A percentile compares a stretch with the other conserved stretches of the same genome.
These are phyloP conservation scores for Chlorella sp. DNA, from an alignment of 139 green algal species.

Conservation along the genomic window DNA sequence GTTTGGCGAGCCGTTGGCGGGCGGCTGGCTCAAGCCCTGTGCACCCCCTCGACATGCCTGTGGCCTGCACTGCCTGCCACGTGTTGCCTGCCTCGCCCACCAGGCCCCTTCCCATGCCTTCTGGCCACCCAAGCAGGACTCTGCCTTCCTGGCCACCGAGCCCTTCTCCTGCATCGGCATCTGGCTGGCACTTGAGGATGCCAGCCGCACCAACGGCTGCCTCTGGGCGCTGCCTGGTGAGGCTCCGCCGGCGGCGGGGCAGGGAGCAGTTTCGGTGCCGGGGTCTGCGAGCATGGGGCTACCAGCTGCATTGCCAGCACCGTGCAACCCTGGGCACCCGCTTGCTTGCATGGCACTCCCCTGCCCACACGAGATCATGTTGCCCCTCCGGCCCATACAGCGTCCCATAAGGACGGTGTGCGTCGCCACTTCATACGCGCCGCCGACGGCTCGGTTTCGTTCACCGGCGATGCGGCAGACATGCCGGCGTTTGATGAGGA, in stretches of 20 bases:
- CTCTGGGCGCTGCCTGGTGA: constrained; percentile 78
- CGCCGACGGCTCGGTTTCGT: constrained; percentile 47
- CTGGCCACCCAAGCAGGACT: constrained; percentile 58
- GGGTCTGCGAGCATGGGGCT: no score
- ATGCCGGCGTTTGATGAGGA: constrained; percentile 57
- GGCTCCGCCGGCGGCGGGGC: background rate
- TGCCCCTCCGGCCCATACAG: constrained; percentile 3
- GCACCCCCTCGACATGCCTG: no score
- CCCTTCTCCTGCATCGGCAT: constrained; percentile 85
- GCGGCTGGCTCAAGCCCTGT: no score
- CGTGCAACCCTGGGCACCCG: background rate
- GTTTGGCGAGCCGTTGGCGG: no score
- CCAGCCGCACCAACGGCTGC: constrained; percentile 90
- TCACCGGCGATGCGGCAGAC: constrained; percentile 46
- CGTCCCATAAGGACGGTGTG: constrained; percentile 56
- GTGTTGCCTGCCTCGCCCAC: no score
- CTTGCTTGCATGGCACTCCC: background rate
- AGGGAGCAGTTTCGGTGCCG: no score
- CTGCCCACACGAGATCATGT: background rate
- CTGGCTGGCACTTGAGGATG: constrained; percentile 96
- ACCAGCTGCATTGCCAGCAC: background rate
- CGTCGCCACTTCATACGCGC: constrained; percentile 51
- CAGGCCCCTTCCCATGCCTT: no score
- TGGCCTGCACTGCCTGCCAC: no score
- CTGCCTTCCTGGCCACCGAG: constrained; percentile 90